These are phyloP conservation scores for Calonectria ilicicola DNA, from an alignment of 2,329 filamentous ascomycete genomes.

Conservation along the genomic window DNA sequence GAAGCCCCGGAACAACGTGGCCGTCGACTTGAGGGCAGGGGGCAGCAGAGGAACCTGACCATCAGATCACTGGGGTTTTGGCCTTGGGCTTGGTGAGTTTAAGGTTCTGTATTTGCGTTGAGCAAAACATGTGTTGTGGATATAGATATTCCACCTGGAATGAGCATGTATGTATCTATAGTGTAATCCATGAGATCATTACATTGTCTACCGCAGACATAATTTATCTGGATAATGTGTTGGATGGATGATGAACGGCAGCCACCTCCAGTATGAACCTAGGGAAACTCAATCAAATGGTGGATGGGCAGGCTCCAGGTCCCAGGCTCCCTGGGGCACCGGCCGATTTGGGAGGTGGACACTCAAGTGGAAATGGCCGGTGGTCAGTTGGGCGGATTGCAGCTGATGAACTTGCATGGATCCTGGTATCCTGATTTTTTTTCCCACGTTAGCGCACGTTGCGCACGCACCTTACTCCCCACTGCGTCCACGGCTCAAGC, in stretches of 20 bases:
- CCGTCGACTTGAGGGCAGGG: not conserved
- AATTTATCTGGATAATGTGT: not conserved
- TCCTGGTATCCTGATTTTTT: conserved; percentile 9
- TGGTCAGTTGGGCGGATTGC: conserved; percentile 17
- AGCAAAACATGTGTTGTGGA: too few relatives aligned
- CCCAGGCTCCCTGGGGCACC: not conserved
- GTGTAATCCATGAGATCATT: not conserved
- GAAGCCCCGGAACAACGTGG: not conserved
- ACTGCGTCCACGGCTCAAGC: not conserved
- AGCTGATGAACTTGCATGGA: conserved; percentile 13
- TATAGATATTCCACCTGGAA: not conserved
- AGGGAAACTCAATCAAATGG: not conserved
- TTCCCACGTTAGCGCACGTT: conserved; percentile 12
- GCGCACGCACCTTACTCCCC: not conserved
- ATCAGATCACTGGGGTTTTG: not conserved
- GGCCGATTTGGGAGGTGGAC: conserved; percentile 17
- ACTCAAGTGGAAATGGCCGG: not conserved
- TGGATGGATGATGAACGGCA: not conserved
- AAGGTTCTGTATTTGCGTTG: not conserved
- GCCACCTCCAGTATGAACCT: not conserved
- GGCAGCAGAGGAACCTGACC: not conserved
- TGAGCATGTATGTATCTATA: not conserved
- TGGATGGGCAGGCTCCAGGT: not conserved
- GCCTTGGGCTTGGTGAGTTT: not conserved
- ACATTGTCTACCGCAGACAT: not conserved